Evolutionary conservation across 2,329 filamentous ascomycete genomes (phyloP).

Genomic region (Claviceps africana): DNA sequence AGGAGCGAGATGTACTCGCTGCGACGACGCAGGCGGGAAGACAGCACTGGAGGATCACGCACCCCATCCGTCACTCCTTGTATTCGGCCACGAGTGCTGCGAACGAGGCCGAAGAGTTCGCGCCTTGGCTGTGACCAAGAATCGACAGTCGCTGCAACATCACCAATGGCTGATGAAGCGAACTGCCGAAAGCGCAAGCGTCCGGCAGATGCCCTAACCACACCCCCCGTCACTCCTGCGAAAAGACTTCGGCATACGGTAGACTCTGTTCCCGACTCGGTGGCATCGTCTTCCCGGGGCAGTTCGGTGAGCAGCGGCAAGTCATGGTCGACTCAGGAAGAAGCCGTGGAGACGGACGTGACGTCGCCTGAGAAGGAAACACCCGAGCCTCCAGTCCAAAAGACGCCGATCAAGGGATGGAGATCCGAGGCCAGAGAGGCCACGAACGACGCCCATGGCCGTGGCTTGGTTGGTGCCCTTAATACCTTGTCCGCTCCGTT

Average conservation of each 20-base stretch:
- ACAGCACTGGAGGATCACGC: constrained; percentile 36
- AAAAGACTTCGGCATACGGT: constrained; percentile 30
- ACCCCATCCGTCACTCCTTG: constrained; percentile 44
- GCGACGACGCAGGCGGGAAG: constrained; percentile 38
- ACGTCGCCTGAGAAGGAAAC: constrained; percentile 38
- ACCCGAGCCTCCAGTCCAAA: constrained; percentile 23
- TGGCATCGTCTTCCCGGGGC: constrained; percentile 20
- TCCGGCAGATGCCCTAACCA: constrained; percentile 30
- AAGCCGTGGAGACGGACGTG: constrained; percentile 26
- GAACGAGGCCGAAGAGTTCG: constrained; percentile 21
- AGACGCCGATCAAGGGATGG: constrained; percentile 13
- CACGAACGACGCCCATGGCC: constrained; percentile 3
- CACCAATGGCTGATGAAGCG: constrained; percentile 15
- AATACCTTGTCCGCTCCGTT: constrained; percentile 14
- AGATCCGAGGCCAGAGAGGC: constrained; percentile 6
- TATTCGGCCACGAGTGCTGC: constrained; percentile 36
- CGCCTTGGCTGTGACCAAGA: constrained; percentile 20
- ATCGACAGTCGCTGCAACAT: constrained; percentile 16
- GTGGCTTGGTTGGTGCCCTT: constrained; percentile 2
- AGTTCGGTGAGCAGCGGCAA: constrained; percentile 21
- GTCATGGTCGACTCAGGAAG: constrained; percentile 14
- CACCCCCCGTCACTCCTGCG: constrained; percentile 40
- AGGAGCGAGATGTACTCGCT: constrained; percentile 38
- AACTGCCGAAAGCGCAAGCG: constrained; percentile 28
- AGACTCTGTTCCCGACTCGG: constrained; percentile 12